A percentile compares a stretch with the other conserved stretches of the same genome.
These are phyloP conservation scores for Pseudogymnoascus sp. DNA, from an alignment of 2,329 filamentous ascomycete species.

Conservation along the genomic window DNA sequence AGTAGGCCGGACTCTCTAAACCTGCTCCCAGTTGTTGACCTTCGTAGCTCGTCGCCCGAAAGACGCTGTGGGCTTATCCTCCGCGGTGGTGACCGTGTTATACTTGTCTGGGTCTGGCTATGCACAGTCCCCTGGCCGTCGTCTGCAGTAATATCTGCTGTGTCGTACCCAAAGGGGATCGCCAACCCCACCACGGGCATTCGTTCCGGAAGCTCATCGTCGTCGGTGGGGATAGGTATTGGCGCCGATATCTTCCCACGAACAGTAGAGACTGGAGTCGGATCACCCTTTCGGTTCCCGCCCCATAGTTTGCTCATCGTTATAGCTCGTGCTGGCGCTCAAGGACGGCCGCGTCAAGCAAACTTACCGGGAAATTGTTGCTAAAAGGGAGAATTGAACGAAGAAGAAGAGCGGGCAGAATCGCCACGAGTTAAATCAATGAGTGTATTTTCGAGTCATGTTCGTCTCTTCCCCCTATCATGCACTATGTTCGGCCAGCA, in stretches of 20 bases:
- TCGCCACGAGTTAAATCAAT: not conserved
- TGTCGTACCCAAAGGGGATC: conserved; percentile 25
- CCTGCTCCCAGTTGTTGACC: not conserved
- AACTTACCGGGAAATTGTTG: not conserved
- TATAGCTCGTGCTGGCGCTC: not conserved
- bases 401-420: conserved; percentile 2
- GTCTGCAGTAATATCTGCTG: not conserved
- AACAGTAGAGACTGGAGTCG: conserved; percentile 34
- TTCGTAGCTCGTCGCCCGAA: not conserved
- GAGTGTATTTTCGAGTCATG: not conserved
- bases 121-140: not conserved
- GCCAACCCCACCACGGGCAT: conserved; percentile 34
- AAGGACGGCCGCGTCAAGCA: not conserved
- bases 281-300: conserved; percentile 18
- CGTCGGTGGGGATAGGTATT: conserved; percentile 46
- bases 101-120: not conserved
- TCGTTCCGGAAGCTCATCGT: conserved; percentile 46
- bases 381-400: not conserved
- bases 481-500: not conserved
- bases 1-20: not conserved
- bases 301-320: conserved; percentile 24
- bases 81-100: not conserved
- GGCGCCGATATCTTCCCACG: conserved; percentile 53
- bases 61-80: not conserved
- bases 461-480: not conserved